Conservation (phyloP, 345 rosid species). For the Syzygium grande region DNA sequence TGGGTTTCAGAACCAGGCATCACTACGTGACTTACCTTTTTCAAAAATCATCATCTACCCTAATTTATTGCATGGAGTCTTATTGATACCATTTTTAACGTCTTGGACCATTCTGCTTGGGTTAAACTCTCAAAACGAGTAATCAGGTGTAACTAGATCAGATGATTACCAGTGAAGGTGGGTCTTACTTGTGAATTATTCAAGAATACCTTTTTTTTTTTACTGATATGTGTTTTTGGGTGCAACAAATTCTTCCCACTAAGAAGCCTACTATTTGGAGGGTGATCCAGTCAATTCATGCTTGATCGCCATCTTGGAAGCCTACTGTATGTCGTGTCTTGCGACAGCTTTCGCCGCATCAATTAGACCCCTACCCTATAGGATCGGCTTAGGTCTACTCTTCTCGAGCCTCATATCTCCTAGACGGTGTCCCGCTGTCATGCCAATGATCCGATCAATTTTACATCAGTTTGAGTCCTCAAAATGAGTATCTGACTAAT, state of each 20-base stretch:
- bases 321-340: not conserved
- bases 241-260: not conserved
- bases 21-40: too few species aligned
- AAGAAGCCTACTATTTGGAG: not conserved
- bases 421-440: not conserved
- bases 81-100: too few species aligned
- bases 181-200: too few species aligned
- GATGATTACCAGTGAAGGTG: too few species aligned
- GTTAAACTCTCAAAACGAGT: too few species aligned
- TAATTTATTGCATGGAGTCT: too few species aligned
- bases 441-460: not conserved
- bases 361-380: not conserved
- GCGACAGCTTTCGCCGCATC: not conserved
- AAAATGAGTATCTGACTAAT: not conserved
- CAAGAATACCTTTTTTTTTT: not conserved
- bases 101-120: too few species aligned
- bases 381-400: not conserved
- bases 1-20: too few species aligned
- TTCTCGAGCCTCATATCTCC: not conserved
- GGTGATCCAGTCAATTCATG: not conserved
- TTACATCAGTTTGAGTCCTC: not conserved
- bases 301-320: not conserved
- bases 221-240: not conserved
- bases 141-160: too few species aligned
- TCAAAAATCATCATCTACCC: too few species aligned